phyloP scores from a whole-genome alignment of 257 asterid genomes.

The Solanum chiquidenum region DNA sequence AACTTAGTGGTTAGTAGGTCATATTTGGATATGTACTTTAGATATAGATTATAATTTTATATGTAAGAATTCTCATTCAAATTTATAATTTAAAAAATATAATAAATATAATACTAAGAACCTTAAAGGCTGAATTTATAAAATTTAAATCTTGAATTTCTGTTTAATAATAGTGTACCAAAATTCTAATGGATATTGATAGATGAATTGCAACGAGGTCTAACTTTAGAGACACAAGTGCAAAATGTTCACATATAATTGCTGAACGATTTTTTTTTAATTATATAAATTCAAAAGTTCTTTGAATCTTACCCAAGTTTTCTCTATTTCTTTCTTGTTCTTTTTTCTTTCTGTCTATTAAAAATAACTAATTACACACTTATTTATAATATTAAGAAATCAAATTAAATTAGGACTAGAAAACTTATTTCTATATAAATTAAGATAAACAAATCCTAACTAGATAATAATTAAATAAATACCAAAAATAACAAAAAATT shows the following conservation, averaged over 20 bases:
- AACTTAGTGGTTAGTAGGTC: too few relatives aligned
- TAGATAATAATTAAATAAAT: not conserved
- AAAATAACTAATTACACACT: not conserved
- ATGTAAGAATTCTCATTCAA: not conserved
- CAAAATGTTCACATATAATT: not conserved
- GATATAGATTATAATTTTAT: too few relatives aligned
- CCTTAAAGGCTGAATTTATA: not conserved
- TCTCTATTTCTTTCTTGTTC: not conserved
- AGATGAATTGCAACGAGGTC: not conserved
- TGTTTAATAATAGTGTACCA: not conserved
- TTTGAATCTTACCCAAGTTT: not conserved
- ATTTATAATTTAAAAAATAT: not conserved
- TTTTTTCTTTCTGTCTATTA: not conserved
- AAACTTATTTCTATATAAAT: not conserved
- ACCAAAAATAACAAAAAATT: not conserved
- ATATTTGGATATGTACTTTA: too few relatives aligned
- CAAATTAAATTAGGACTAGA: not conserved
- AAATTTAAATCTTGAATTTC: not conserved
- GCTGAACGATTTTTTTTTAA: too few relatives aligned
- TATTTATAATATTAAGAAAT: too few relatives aligned
- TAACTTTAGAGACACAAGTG: not conserved
- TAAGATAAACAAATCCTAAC: not conserved
- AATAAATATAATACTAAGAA: not conserved
- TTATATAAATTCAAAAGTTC: not conserved
- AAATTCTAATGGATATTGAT: not conserved